A percentile compares a stretch with the other conserved stretches of the same genome.
phyloP scores from a whole-genome alignment of 2,329 filamentous ascomycete genomes.

The Cyphellophora europaea region DNA sequence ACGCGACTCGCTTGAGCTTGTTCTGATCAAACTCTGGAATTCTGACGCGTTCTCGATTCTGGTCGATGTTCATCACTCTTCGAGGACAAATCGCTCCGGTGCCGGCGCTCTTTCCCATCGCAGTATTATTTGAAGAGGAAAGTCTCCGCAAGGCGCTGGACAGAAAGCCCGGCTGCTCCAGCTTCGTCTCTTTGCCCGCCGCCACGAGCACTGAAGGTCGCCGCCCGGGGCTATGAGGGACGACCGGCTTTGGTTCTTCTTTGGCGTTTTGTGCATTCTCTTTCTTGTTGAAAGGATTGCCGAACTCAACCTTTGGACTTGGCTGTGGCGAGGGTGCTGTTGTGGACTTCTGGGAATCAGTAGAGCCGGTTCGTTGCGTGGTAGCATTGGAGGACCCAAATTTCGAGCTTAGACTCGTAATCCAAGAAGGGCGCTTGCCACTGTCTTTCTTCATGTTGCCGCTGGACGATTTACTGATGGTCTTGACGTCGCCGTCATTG shows the following conservation, averaged over 20 bases:
- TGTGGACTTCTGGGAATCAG: constrained; percentile 11
- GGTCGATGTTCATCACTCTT: constrained; percentile 75
- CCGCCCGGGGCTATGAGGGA: constrained; percentile 46
- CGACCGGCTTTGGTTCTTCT: constrained; percentile 27
- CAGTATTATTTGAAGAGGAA: constrained; percentile 54
- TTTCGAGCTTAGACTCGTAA: constrained; percentile 85
- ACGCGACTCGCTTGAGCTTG: constrained; percentile 80
- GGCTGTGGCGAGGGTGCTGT: constrained; percentile 10
- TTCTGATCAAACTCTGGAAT: constrained; percentile 69
- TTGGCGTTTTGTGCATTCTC: constrained; percentile 26
- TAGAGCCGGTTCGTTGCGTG: constrained; percentile 23
- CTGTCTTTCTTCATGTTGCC: constrained; percentile 12
- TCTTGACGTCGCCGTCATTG: neutral
- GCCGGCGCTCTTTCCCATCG: constrained; percentile 42
- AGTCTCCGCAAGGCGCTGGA: constrained; percentile 72
- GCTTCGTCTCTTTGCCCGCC: constrained; percentile 43
- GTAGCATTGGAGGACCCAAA: constrained; percentile 55
- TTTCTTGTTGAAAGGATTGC: constrained; percentile 38
- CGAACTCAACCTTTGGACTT: constrained; percentile 27
- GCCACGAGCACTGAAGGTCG: constrained; percentile 18
- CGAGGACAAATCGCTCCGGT: constrained; percentile 67
- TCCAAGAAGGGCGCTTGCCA: constrained; percentile 72
- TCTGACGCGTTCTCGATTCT: constrained; percentile 65
- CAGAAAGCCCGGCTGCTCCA: constrained; percentile 61
- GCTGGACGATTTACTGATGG: neutral